These are phyloP conservation scores for Fusarium sambucinum DNA, from an alignment of 2,329 filamentous ascomycete genomes.

Conservation along the genomic window DNA sequence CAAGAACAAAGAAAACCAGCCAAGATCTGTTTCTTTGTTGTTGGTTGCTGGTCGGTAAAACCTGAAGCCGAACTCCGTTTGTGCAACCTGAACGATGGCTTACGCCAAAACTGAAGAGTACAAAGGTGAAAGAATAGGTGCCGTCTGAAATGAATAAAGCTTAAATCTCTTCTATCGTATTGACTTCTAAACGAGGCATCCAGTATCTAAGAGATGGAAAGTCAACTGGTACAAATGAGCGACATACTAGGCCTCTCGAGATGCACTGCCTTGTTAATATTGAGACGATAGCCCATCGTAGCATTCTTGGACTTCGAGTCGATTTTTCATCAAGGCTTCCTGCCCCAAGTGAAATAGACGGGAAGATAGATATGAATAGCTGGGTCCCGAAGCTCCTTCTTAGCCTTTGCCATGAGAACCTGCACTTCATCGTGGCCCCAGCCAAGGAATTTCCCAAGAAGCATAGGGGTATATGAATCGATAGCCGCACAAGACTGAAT, in stretches of 20 bases:
- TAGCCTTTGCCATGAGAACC: constrained; percentile 37
- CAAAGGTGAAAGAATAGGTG: background rate
- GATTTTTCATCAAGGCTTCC: constrained; percentile 18
- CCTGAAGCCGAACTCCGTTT: background rate
- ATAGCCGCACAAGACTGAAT: constrained; percentile 37
- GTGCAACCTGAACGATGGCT: background rate
- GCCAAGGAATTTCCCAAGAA: constrained; percentile 34
- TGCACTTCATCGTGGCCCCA: constrained; percentile 37
- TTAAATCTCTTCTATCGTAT: background rate
- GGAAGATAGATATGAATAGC: constrained; percentile 36
- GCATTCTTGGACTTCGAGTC: too few species aligned
- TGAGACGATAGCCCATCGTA: background rate
- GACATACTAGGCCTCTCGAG: too few species aligned
- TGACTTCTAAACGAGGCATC: too few species aligned
- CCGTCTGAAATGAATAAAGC: background rate
- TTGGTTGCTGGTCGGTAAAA: background rate
- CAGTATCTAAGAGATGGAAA: too few species aligned
- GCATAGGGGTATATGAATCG: constrained; percentile 34
- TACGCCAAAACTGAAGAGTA: background rate
- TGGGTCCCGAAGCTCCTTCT: constrained; percentile 40
- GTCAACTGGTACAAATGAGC: too few species aligned
- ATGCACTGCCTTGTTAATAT: too few species aligned
- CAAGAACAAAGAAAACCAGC: background rate
- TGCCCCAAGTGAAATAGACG: constrained; percentile 31
- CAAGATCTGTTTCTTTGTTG: background rate